Evolutionary conservation across 257 asterid species (phyloP).

Genomic region (Solanum bulbocastanum): DNA sequence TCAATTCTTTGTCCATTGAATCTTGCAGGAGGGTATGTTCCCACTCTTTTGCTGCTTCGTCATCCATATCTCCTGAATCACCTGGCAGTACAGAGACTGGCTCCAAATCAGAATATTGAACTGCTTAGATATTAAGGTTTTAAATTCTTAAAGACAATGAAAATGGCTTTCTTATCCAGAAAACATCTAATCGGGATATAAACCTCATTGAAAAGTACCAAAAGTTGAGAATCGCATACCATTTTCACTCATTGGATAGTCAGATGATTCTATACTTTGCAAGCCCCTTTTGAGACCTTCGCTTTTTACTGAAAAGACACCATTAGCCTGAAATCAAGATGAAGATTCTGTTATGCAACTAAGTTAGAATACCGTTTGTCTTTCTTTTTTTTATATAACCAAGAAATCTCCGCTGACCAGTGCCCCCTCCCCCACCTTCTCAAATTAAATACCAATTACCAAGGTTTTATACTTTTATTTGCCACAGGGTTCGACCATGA

Average conservation of each 20-base stretch:
- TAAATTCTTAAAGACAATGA: background rate
- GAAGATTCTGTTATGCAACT: background rate
- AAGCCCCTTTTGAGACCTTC: constrained; percentile 88
- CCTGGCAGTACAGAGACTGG: constrained; percentile 31
- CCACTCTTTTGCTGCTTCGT: constrained; percentile 85
- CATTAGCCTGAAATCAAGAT: constrained; percentile 36
- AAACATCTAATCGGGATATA: background rate
- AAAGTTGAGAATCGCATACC: constrained; percentile 36
- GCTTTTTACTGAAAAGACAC: constrained; percentile 41
- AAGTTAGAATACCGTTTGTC: background rate
- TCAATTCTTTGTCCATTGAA: constrained; percentile 85
- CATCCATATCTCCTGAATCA: constrained; percentile 78
- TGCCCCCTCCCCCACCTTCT: background rate
- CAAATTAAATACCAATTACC: background rate
- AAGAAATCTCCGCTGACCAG: background rate
- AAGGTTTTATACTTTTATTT: background rate
- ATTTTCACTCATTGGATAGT: constrained; percentile 86
- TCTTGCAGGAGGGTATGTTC: constrained; percentile 93
- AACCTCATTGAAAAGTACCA: background rate
- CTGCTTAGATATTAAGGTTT: background rate
- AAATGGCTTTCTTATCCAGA: background rate
- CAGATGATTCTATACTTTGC: constrained; percentile 87
- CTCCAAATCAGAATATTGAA: background rate
- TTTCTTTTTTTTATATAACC: background rate
- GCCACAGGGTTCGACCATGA: background rate